Evolutionary conservation across 2,329 filamentous ascomycete genomes (phyloP).

Genomic region (Cladosporium sp.): DNA sequence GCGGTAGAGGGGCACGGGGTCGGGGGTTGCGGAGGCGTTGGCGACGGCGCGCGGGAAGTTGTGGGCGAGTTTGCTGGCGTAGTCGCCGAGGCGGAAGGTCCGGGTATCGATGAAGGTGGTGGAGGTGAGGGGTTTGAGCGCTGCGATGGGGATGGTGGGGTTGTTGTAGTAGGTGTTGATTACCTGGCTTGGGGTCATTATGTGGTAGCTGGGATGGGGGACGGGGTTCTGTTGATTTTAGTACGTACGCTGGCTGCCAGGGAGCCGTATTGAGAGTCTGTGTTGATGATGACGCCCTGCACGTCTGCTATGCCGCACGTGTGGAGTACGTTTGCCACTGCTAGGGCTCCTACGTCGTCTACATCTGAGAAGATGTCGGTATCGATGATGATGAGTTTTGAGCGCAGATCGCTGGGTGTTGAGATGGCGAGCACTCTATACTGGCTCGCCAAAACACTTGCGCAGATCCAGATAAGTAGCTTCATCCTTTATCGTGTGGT

Average conservation of each 20-base stretch:
- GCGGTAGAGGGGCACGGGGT: slow-evolving; percentile 14
- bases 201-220: background rate
- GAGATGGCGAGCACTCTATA: no score
- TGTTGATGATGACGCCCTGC: slow-evolving; percentile 18
- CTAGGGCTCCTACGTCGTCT: slow-evolving; percentile 20
- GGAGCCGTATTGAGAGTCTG: slow-evolving; percentile 16
- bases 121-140: slow-evolving; percentile 17
- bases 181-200: slow-evolving; percentile 1
- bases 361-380: slow-evolving; percentile 19
- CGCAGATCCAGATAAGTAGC: no score
- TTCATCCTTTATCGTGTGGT: no score
- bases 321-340: slow-evolving; percentile 19
- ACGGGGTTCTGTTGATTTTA: background rate
- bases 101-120: slow-evolving; percentile 15
- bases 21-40: slow-evolving; percentile 12
- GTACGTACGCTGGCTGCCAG: slow-evolving; percentile 15
- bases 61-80: slow-evolving; percentile 13
- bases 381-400: slow-evolving; percentile 42
- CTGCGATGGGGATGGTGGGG: slow-evolving; percentile 16
- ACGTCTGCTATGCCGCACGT: slow-evolving; percentile 18
- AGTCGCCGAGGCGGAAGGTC: slow-evolving; percentile 15
- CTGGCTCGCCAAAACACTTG: no score
- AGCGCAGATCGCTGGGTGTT: background rate
- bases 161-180: slow-evolving; percentile 14
- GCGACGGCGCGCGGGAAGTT: slow-evolving; percentile 5